phyloP scores from a whole-genome alignment of 768 basidiomycete genomes.

The Solioccasus polychromus region DNA sequence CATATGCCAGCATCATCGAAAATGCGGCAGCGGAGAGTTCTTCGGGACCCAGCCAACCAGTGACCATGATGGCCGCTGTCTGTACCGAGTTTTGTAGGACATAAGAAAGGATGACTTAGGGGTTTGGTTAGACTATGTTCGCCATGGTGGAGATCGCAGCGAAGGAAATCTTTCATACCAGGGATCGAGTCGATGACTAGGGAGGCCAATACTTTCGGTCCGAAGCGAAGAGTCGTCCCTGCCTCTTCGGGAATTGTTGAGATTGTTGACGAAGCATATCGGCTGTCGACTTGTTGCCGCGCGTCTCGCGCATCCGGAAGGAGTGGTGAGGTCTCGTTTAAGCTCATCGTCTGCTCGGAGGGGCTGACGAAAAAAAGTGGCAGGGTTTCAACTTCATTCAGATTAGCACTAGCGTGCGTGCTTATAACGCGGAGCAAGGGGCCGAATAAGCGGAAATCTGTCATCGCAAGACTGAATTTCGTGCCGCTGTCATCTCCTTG shows the following conservation, averaged over 20 bases:
- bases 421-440: slow-evolving; percentile 16
- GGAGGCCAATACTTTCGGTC: slow-evolving; percentile 39
- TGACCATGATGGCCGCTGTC: slow-evolving; percentile 59
- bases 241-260: slow-evolving; percentile 27
- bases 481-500: slow-evolving; percentile 6
- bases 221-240: slow-evolving; percentile 20
- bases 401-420: not conserved
- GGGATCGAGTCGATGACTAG: slow-evolving; percentile 58
- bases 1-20: slow-evolving; percentile 73
- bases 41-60: slow-evolving; percentile 64
- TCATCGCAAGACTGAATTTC: slow-evolving; percentile 5
- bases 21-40: slow-evolving; percentile 72
- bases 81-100: slow-evolving; percentile 74
- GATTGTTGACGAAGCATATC: slow-evolving; percentile 14
- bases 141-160: not conserved
- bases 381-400: not conserved
- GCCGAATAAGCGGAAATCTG: slow-evolving; percentile 9
- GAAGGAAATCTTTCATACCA: slow-evolving; percentile 35
- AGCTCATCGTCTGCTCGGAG: slow-evolving; percentile 13
- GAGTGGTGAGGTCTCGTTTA: slow-evolving; percentile 33
- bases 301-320: slow-evolving; percentile 14
- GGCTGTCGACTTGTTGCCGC: slow-evolving; percentile 6
- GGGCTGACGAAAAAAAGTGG: slow-evolving; percentile 9
- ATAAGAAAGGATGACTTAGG: slow-evolving; percentile 63
- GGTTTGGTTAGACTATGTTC: not conserved